phyloP scores from a whole-genome alignment of 495 filamentous ascomycete genomes.

The Collariella sp. region DNA sequence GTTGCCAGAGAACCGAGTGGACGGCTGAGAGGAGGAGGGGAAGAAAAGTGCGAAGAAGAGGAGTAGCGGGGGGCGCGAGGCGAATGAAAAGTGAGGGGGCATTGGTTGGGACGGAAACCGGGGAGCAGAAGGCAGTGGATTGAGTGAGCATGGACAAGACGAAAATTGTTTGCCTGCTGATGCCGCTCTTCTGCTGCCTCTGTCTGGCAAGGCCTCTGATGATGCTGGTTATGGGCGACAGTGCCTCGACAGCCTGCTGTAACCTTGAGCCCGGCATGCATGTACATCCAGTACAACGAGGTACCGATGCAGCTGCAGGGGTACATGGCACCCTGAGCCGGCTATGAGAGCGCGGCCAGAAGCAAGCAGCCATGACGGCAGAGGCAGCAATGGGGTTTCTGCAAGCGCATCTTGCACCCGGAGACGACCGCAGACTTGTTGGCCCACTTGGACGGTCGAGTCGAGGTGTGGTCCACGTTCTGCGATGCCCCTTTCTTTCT shows the following conservation, averaged over 20 bases:
- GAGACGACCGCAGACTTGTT: slow-evolving; percentile 9
- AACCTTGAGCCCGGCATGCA: slow-evolving; percentile 5
- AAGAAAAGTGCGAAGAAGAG: slow-evolving; percentile 2
- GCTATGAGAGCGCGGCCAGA: not conserved
- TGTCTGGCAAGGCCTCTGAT: not conserved
- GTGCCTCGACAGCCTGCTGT: slow-evolving; percentile 11
- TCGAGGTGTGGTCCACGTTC: not conserved
- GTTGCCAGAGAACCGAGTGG: not conserved
- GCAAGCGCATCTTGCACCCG: slow-evolving; percentile 13
- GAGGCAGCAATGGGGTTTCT: slow-evolving; percentile 11
- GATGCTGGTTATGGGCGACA: not conserved
- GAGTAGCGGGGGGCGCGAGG: slow-evolving; percentile 10
- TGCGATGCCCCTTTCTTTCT: not conserved
- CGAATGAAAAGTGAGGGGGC: slow-evolving; percentile 2
- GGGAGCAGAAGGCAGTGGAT: not conserved
- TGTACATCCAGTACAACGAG: slow-evolving; percentile 26
- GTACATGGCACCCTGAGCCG: slow-evolving; percentile 20
- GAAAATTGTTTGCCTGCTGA: slow-evolving; percentile 10
- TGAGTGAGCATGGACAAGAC: not conserved
- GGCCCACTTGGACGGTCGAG: slow-evolving; percentile 2
- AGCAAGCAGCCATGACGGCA: slow-evolving; percentile 3
- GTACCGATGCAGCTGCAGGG: slow-evolving; percentile 23
- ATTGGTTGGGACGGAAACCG: slow-evolving; percentile 5
- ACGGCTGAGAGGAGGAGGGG: slow-evolving; percentile 6
- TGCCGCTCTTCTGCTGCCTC: slow-evolving; percentile 7